Evolutionary conservation across 2,329 filamentous ascomycete genomes (phyloP).

Genomic region (Colletotrichum endophyticum): DNA sequence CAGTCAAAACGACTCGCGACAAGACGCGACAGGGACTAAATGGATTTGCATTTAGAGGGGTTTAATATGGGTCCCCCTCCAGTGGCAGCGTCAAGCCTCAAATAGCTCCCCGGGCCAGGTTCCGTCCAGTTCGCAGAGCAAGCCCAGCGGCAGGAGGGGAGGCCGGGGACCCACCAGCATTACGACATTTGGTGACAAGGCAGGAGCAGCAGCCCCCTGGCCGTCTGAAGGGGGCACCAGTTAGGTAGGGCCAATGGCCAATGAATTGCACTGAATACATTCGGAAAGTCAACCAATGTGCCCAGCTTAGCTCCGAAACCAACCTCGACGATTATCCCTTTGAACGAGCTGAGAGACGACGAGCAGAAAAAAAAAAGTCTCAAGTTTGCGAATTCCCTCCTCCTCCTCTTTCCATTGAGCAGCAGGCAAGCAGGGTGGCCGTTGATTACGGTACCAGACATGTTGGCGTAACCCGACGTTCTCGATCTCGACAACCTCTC

Average conservation of each 20-base stretch:
- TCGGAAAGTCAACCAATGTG: not conserved
- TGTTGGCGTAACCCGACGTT: constrained; percentile 9
- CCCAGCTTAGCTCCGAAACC: constrained; percentile 6
- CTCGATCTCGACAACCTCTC: constrained; percentile 1
- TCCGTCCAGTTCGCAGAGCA: not conserved
- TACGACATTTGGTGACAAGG: constrained; percentile 19
- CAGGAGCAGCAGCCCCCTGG: not conserved
- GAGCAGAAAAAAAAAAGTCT: not conserved
- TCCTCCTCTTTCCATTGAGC: not conserved
- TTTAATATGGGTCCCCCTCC: not conserved
- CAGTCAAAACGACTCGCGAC: constrained; percentile 2
- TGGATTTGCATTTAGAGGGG: constrained; percentile 1
- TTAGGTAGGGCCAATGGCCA: not conserved
- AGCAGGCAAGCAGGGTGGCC: not conserved
- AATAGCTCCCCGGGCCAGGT: not conserved
- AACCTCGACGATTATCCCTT: constrained; percentile 20
- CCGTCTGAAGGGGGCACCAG: not conserved
- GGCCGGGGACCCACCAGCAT: constrained; percentile 7
- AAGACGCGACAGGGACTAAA: constrained; percentile 10
- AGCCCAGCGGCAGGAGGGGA: not conserved
- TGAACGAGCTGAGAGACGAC: not conserved
- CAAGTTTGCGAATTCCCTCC: not conserved
- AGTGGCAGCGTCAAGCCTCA: not conserved
- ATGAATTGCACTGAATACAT: not conserved
- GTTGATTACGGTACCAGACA: not conserved